These are phyloP conservation scores for Crotalaria pallida DNA, from an alignment of 306 rosid species.

Conservation along the genomic window DNA sequence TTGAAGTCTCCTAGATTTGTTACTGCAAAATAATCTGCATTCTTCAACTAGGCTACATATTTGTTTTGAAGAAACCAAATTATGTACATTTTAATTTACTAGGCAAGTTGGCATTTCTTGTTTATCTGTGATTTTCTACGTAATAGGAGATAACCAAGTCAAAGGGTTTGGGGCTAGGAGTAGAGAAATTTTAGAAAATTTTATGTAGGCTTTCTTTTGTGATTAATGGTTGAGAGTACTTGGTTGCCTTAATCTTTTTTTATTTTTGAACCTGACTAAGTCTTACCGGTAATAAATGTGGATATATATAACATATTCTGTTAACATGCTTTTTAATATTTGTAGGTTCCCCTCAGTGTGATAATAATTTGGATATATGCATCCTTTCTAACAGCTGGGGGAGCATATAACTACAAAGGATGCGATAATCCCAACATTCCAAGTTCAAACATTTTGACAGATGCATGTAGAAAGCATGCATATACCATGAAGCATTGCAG, in stretches of 20 bases:
- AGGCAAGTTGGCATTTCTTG: not conserved
- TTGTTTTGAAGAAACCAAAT: not conserved
- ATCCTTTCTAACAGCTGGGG: slow-evolving; percentile 85
- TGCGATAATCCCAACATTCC: slow-evolving; percentile 72
- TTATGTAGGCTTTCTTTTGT: not conserved
- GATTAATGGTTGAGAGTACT: not conserved
- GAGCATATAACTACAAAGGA: slow-evolving; percentile 82
- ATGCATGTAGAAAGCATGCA: slow-evolving; percentile 81
- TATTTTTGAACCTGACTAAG: not conserved
- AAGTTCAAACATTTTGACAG: slow-evolving; percentile 75
- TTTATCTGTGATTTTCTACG: slow-evolving; percentile 2
- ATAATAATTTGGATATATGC: slow-evolving; percentile 76
- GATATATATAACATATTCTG: slow-evolving; percentile 3
- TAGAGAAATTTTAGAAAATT: not conserved
- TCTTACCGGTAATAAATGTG: not conserved
- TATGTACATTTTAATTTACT: not conserved
- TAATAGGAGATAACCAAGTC: not conserved
- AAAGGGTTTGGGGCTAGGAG: not conserved
- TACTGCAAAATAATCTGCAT: not conserved
- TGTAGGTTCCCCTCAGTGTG: slow-evolving; percentile 85
- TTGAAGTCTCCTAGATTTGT: not conserved
- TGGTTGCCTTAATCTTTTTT: not conserved
- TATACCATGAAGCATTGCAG: slow-evolving; percentile 80
- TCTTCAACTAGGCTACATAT: not conserved
- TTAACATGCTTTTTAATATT: slow-evolving; percentile 24